Conservation (phyloP, 2,329 filamentous ascomycete species). For the Magnaporthales sp. region DNA sequence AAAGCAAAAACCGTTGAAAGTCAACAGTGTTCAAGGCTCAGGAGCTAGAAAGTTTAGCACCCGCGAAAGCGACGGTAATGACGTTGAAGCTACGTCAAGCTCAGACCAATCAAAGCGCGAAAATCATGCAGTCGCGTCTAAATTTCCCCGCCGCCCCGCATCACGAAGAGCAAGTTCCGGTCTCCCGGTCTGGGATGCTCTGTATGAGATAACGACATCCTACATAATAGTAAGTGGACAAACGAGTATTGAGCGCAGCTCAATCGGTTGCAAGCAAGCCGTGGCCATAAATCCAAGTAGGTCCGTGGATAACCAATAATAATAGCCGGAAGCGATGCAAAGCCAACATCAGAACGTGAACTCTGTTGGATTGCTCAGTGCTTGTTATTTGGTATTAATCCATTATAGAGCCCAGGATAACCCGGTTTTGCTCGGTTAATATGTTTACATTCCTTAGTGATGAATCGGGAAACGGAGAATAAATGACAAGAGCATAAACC, state of each 20-base stretch:
- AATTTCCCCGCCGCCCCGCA: not conserved
- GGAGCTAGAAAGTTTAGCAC: not conserved
- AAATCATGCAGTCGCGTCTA: not conserved
- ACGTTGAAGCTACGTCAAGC: slow-evolving; percentile 5
- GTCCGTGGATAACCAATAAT: not conserved
- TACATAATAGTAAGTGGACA: too few relatives aligned
- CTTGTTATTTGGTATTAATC: not conserved
- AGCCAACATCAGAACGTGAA: not conserved
- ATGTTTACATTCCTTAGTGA: too few relatives aligned
- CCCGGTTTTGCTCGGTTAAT: not conserved
- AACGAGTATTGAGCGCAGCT: not conserved
- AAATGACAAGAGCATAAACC: too few relatives aligned
- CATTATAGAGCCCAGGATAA: not conserved
- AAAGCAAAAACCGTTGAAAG: not conserved
- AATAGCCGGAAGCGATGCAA: not conserved
- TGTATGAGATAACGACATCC: not conserved
- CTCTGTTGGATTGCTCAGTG: not conserved
- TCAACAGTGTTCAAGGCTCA: not conserved
- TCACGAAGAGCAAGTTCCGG: not conserved
- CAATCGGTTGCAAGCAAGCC: not conserved
- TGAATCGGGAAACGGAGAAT: too few relatives aligned
- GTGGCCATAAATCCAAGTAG: not conserved
- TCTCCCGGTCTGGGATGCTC: not conserved
- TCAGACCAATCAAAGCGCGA: not conserved
- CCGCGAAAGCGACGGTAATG: not conserved